Conservation (phyloP, 345 rosid genomes). For the thale cress (Arabidopsis thaliana) region DNA sequence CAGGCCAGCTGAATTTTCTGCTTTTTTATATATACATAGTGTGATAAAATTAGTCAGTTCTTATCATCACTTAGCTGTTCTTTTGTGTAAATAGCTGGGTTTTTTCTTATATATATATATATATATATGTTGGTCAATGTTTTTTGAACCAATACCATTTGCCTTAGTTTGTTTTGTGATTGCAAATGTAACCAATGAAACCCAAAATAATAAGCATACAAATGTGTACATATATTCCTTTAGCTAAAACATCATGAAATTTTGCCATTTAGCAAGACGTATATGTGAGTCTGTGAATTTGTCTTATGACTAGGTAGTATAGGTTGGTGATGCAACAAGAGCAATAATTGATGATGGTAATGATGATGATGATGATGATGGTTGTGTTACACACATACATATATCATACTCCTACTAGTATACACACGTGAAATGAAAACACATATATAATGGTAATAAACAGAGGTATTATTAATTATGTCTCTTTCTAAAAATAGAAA, state of each 20-base stretch:
- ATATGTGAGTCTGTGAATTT: slow-evolving; percentile 33
- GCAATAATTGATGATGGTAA: slow-evolving; percentile 39
- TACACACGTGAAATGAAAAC: slow-evolving; percentile 21
- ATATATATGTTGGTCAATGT: not conserved
- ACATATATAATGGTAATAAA: slow-evolving; percentile 35
- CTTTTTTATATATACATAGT: too few relatives aligned
- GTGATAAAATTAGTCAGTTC: not conserved
- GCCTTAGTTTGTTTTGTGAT: not conserved
- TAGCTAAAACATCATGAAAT: slow-evolving; percentile 38
- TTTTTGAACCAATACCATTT: slow-evolving; percentile 12
- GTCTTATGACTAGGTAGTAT: slow-evolving; percentile 37
- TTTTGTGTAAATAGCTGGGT: not conserved
- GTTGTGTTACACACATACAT: slow-evolving; percentile 27
- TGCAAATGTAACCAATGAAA: slow-evolving; percentile 6
- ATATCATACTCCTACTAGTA: not conserved
- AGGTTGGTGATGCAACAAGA: slow-evolving; percentile 42
- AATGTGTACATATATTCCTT: slow-evolving; percentile 18
- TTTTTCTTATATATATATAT: not conserved
- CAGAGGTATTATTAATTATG: slow-evolving; percentile 37
- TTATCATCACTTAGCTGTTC: not conserved
- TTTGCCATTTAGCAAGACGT: slow-evolving; percentile 32
- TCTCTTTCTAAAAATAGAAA: slow-evolving; percentile 42
- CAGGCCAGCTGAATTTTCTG: too few relatives aligned
- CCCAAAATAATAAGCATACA: slow-evolving; percentile 17
- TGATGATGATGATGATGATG: slow-evolving; percentile 34